Conservation (phyloP, 2,329 filamentous ascomycete genomes). For the Alternaria gansuensis region DNA sequence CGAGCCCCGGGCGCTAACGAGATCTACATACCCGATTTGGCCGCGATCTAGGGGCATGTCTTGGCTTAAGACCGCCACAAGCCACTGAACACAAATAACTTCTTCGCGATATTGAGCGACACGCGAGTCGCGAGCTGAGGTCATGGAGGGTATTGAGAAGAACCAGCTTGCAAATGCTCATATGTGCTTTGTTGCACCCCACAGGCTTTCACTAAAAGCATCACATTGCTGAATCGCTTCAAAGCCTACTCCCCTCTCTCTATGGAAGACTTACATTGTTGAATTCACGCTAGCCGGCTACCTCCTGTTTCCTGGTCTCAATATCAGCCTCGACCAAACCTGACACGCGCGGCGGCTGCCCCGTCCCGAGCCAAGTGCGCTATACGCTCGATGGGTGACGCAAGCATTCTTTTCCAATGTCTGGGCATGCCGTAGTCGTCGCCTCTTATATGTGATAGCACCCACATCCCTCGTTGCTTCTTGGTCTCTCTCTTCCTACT, state of each 20-base stretch:
- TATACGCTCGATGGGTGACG: constrained; percentile 11
- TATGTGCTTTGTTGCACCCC: neutral
- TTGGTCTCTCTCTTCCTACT: constrained; percentile 20
- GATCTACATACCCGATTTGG: constrained; percentile 14
- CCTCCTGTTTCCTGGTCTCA: constrained; percentile 6
- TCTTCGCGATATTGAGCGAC: neutral
- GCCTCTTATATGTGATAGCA: constrained; percentile 14
- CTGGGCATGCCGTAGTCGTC: constrained; percentile 13
- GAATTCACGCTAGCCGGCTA: constrained; percentile 3
- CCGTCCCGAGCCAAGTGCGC: constrained; percentile 24
- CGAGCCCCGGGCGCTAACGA: constrained; percentile 14
- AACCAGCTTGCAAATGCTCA: neutral
- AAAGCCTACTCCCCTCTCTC: neutral
- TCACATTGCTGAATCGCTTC: neutral
- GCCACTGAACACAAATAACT: neutral
- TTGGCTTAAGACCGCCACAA: constrained; percentile 15
- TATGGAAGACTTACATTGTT: neutral
- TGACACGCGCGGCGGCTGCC: constrained; percentile 21
- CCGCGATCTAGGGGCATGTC: constrained; percentile 8
- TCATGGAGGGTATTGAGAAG: neutral
- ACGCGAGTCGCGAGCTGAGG: neutral
- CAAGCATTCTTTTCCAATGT: constrained; percentile 10
- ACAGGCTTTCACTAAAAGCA: neutral
- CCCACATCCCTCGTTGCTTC: constrained; percentile 4
- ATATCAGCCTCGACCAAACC: constrained; percentile 8